phyloP scores from a whole-genome alignment of 2,329 filamentous ascomycete genomes.

The Lachnellula occidentalis region DNA sequence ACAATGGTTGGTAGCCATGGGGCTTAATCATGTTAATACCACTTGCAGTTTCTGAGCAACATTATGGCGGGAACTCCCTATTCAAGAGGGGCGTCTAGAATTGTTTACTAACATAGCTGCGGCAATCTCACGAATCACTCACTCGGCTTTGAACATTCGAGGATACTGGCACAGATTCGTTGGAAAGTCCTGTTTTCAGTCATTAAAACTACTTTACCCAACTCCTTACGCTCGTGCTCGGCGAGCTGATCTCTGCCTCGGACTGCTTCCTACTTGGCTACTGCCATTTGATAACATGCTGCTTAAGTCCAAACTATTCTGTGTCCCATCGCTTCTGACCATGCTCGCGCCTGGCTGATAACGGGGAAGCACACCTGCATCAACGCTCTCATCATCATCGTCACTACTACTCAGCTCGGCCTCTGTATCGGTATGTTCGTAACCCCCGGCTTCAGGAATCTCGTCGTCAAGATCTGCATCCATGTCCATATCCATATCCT shows the following conservation, averaged over 20 bases:
- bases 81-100: too few species aligned
- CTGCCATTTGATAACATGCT: slow-evolving; percentile 24
- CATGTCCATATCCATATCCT: slow-evolving; percentile 47
- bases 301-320: slow-evolving; percentile 29
- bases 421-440: slow-evolving; percentile 75
- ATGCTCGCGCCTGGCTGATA: slow-evolving; percentile 23
- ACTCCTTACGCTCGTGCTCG: not conserved
- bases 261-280: slow-evolving; percentile 28
- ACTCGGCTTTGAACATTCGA: not conserved
- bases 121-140: not conserved
- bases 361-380: slow-evolving; percentile 32
- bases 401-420: slow-evolving; percentile 52
- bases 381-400: slow-evolving; percentile 36
- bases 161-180: not conserved
- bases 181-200: too few species aligned
- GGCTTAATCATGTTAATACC: slow-evolving; percentile 9
- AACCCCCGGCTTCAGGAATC: slow-evolving; percentile 60
- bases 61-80: not conserved
- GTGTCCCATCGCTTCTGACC: slow-evolving; percentile 32
- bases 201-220: not conserved
- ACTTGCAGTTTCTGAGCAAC: not conserved
- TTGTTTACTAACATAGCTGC: not conserved
- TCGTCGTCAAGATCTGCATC: slow-evolving; percentile 67
- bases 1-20: slow-evolving; percentile 6
- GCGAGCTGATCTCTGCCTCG: slow-evolving; percentile 10